These are phyloP conservation scores for Pestalotiopsis sp. DNA, from an alignment of 2,329 filamentous ascomycete genomes.

Conservation along the genomic window DNA sequence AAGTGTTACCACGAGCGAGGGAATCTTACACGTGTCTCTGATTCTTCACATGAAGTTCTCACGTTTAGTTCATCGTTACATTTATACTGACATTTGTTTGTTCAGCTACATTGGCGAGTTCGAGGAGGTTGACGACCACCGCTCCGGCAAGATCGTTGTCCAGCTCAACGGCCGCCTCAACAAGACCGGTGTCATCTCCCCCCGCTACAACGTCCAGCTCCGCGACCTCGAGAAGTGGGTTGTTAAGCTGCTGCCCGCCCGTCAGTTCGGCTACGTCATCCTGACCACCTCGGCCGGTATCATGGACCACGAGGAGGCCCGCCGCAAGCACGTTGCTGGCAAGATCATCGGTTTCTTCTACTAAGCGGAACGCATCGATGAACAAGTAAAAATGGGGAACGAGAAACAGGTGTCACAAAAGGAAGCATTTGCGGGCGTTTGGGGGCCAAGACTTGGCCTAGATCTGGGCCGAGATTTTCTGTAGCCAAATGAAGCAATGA, in stretches of 20 bases:
- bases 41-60: conserved; percentile 71
- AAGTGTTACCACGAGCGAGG: conserved; percentile 64
- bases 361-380: conserved; percentile 51
- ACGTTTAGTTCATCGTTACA: conserved; percentile 98
- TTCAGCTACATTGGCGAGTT: conserved; percentile 97
- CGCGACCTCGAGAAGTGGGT: conserved; percentile 99
- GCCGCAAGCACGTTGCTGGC: conserved; percentile 97
- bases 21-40: conserved; percentile 96
- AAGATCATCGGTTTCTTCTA: conserved; percentile 99
- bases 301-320: conserved; percentile 99
- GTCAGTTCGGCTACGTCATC: conserved; percentile 99
- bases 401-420: conserved; percentile 9
- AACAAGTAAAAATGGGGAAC: conserved; percentile 12
- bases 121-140: conserved; percentile 99
- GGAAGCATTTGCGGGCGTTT: conserved; percentile 34
- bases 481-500: conserved; percentile 31
- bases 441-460: conserved; percentile 28
- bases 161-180: conserved; percentile 99
- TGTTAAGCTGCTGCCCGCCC: conserved; percentile 95
- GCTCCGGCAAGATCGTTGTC: conserved; percentile 99
- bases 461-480: conserved; percentile 21
- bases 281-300: conserved; percentile 99
- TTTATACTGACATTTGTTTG: conserved; percentile 53
- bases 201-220: conserved; percentile 99
- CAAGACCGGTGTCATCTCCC: conserved; percentile 99